Conservation (phyloP, 108 stramenopile species). For the Phaeodactylum tricornutum region DNA sequence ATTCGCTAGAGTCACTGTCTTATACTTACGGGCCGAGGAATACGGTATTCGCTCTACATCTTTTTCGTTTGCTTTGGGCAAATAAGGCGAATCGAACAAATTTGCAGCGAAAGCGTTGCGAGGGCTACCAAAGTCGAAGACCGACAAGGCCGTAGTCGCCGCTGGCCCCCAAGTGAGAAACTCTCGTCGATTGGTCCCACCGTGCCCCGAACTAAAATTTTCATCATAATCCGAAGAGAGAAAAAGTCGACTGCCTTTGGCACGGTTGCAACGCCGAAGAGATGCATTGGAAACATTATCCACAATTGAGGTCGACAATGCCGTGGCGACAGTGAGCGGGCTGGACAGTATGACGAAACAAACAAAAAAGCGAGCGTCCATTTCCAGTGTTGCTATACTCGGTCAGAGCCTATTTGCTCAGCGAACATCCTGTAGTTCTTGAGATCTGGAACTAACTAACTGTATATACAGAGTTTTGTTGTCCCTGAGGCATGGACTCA, state of each 20-base stretch:
- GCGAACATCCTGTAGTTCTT: too few species aligned
- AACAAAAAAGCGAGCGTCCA: too few species aligned
- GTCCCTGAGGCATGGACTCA: too few species aligned
- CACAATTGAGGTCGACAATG: too few species aligned
- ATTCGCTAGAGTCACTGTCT: constrained; percentile 42
- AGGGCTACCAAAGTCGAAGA: not conserved
- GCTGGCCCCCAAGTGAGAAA: not conserved
- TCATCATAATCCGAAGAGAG: not conserved
- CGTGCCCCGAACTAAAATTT: not conserved
- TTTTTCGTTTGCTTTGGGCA: not conserved
- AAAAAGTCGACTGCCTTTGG: not conserved
- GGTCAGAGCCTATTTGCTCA: too few species aligned
- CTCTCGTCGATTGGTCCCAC: not conserved
- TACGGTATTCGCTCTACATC: constrained; percentile 32
- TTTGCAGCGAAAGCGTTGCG: not conserved
- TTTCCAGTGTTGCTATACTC: too few species aligned
- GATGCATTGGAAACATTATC: too few species aligned
- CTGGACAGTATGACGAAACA: too few species aligned
- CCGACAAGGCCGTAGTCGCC: not conserved
- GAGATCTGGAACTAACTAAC: not conserved
- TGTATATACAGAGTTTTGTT: not conserved
- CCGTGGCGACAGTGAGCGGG: too few species aligned
- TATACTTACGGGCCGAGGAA: constrained; percentile 46
- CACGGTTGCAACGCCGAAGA: not conserved
- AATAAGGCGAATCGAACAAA: not conserved